Evolutionary conservation across 2,329 filamentous ascomycete species (phyloP), one percentile per base, ranked within the genome.

Genomic region (Xylaria sp.): DNA sequence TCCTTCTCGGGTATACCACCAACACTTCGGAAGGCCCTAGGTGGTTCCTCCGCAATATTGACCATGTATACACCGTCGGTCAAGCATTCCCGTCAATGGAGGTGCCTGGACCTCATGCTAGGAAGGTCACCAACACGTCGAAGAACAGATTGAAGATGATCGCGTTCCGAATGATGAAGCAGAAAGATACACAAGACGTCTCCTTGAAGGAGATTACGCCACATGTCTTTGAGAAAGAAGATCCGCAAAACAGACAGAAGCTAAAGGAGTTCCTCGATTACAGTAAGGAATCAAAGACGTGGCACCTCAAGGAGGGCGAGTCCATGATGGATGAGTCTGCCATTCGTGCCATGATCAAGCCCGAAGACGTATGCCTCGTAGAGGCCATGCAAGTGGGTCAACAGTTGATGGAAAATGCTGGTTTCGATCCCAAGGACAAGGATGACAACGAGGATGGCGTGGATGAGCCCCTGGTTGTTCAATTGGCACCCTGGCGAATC

Each of bases 121-220:
- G 96, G 70, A 97, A 96, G 80, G 95, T 98, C 37, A 99, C 96
- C 0, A 97, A 97, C 66, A 94, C 95, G n/a, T 91, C 93, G 44
- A 99, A 99, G 84, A 97, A 96, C 80, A 90, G 96, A 44, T 90
- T 99, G 81, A 97, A 96, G 84, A 98, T 98, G 91, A 90, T 99
- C 48, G 92, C 94, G 0, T 98, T 94, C 80, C 92, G 96, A 60
- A 90, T 97, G 79, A 93, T 97, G 76, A 88, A 91, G 71, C 92
- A 93, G 75, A 94, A 91, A 75, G 85, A 89, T 20, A 88, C 91
- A 31, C 84, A 90, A 69, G 87, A 89, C 54, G 87, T 94, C 28
- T 90, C 90, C 25, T 88, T 97, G 18, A 89, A 89, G n/a, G 93
- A 95, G 75, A 92, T 99, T 46, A 98, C 94, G 2, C 92, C 90